These are phyloP conservation scores for Sarocladium oryzae DNA, from an alignment of 2,329 filamentous ascomycete species.

Conservation along the genomic window DNA sequence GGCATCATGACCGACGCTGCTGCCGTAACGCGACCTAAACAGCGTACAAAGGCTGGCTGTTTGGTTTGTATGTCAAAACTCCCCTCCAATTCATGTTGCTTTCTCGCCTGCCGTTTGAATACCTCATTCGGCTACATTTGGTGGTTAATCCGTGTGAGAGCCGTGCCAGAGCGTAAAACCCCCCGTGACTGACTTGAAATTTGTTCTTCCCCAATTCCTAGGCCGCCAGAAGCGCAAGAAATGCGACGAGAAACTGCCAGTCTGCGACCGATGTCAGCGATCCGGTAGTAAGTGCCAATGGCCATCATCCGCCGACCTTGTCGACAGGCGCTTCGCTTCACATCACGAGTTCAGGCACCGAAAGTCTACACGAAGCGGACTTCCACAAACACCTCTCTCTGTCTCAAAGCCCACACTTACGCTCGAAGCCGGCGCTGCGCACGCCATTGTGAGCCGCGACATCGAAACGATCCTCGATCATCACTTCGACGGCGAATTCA, in stretches of 20 bases:
- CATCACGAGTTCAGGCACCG: conserved; percentile 6
- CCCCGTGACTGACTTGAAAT: not conserved
- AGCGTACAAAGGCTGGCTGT: conserved; percentile 6
- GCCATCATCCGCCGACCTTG: conserved; percentile 10
- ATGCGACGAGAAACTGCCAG: conserved; percentile 9
- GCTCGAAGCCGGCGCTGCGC: conserved; percentile 3
- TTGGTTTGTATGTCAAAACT: not conserved
- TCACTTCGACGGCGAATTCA: conserved; percentile 18
- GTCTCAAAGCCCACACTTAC: not conserved
- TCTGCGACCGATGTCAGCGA: conserved; percentile 6
- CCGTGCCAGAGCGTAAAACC: too few species aligned
- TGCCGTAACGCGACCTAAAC: conserved; percentile 4
- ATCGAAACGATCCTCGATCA: conserved; percentile 14
- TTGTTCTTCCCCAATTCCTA: not conserved
- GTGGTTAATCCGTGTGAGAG: too few species aligned
- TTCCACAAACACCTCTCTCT: not conserved
- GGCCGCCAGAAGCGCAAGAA: conserved; percentile 11
- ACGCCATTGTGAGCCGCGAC: conserved; percentile 11
- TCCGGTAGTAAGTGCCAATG: conserved; percentile 8
- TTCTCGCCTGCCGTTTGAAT: not conserved
- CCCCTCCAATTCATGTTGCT: not conserved
- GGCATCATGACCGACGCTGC: conserved; percentile 6
- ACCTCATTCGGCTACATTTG: too few species aligned
- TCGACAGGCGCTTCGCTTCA: conserved; percentile 10
- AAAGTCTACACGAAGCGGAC: not conserved